These are phyloP conservation scores for Kwoniella shivajii DNA, from an alignment of 1,284 basidiomycete genomes.

Conservation along the genomic window DNA sequence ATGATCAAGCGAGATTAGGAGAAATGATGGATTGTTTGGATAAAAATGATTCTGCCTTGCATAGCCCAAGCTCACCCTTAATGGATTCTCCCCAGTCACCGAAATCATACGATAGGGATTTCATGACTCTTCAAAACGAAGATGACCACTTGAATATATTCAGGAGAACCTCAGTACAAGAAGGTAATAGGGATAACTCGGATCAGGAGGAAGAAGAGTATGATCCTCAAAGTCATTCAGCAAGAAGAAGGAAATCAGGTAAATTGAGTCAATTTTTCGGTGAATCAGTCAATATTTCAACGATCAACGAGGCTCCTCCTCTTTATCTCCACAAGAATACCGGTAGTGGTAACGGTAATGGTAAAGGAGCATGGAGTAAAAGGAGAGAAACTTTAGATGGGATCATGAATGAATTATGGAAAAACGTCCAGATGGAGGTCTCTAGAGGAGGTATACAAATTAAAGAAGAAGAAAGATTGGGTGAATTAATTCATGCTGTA, in stretches of 20 bases:
- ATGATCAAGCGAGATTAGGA: constrained; percentile 31
- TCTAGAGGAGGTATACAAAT: constrained; percentile 22
- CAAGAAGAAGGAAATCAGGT: constrained; percentile 23
- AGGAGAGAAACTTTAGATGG: constrained; percentile 37
- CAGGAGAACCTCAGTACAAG: too few relatives aligned
- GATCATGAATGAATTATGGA: constrained; percentile 42
- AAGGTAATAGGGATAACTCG: background rate
- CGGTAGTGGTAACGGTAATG: background rate
- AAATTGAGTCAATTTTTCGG: constrained; percentile 42
- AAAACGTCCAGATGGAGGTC: constrained; percentile 29
- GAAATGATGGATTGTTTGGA: constrained; percentile 36
- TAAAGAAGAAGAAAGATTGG: constrained; percentile 16
- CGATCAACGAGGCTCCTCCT: constrained; percentile 3
- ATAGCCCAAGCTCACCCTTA: constrained; percentile 10
- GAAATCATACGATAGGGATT: background rate
- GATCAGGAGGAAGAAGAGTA: background rate
- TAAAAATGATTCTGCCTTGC: background rate
- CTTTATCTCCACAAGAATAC: background rate
- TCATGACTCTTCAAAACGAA: too few relatives aligned
- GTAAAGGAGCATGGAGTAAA: constrained; percentile 3
- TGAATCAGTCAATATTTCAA: constrained; percentile 24
- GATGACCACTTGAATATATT: too few relatives aligned
- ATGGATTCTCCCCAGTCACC: constrained; percentile 6
- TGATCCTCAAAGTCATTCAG: constrained; percentile 11
- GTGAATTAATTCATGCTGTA: too few relatives aligned